phyloP scores from a whole-genome alignment of 1,284 basidiomycete species.

The Mycena sp. region DNA sequence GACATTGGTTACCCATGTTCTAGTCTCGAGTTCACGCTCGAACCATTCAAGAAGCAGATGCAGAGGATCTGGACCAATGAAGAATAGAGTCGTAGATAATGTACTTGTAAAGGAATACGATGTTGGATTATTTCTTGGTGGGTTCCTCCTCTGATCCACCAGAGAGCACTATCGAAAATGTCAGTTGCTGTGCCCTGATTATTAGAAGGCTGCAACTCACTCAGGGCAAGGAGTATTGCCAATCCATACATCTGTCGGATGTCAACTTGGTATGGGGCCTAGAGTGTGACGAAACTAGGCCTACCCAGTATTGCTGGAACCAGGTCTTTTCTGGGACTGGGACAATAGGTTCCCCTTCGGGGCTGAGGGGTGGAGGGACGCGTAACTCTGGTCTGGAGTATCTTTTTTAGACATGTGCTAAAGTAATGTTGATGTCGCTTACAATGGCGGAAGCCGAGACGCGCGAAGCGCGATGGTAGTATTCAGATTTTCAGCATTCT shows the following conservation, averaged over 20 bases:
- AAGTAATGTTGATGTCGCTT: constrained; percentile 46
- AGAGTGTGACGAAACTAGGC: not conserved
- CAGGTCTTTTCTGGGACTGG: constrained; percentile 79
- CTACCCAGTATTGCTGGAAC: constrained; percentile 85
- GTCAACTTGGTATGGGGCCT: not conserved
- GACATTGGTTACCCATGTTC: constrained; percentile 97
- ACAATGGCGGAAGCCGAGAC: constrained; percentile 66
- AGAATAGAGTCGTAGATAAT: constrained; percentile 41
- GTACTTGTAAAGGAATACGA: constrained; percentile 25
- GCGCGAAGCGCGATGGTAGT: constrained; percentile 61
- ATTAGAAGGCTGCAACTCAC: constrained; percentile 52
- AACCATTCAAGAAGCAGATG: constrained; percentile 87
- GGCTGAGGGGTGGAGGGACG: constrained; percentile 70
- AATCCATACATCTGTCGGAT: constrained; percentile 66
- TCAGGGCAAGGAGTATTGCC: constrained; percentile 63
- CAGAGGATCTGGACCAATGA: constrained; percentile 60
- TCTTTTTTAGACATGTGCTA: no score
- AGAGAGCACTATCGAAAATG: constrained; percentile 33
- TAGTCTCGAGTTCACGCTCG: constrained; percentile 92
- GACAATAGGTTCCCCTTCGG: constrained; percentile 69
- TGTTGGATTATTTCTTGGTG: constrained; percentile 29
- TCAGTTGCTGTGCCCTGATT: constrained; percentile 3
- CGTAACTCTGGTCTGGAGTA: constrained; percentile 76
- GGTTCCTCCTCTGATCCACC: constrained; percentile 40
- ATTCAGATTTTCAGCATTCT: constrained; percentile 52